These are phyloP conservation scores for Geranium incanum DNA, from an alignment of 441 rosid species.

Conservation along the genomic window DNA sequence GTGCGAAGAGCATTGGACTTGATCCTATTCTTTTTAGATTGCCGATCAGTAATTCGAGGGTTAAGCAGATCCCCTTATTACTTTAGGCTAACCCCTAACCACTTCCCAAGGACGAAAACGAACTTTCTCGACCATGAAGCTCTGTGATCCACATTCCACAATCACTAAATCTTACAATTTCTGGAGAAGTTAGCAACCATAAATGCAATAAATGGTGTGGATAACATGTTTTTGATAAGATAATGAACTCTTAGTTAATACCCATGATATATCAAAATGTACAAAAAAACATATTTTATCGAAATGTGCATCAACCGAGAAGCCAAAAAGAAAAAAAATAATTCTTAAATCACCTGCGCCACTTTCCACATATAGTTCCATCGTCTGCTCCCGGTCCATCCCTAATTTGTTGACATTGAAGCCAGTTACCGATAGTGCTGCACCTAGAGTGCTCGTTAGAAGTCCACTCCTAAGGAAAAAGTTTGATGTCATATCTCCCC, in stretches of 20 bases:
- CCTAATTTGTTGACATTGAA: constrained; percentile 32
- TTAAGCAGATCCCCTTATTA: neutral
- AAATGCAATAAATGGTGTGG: neutral
- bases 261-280: neutral
- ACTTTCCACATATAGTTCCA: constrained; percentile 36
- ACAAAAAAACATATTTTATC: neutral
- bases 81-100: neutral
- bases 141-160: neutral
- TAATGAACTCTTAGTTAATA: neutral
- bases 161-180: neutral
- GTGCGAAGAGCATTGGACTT: neutral
- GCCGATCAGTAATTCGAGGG: neutral
- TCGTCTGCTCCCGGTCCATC: constrained; percentile 17
- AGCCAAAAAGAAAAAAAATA: constrained; percentile 10
- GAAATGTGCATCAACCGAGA: neutral
- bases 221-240: neutral
- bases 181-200: neutral
- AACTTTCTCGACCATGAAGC: neutral
- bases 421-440: constrained; percentile 32
- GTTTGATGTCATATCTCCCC: neutral
- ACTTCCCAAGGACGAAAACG: neutral
- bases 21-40: neutral
- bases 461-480: constrained; percentile 16
- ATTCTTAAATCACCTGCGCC: constrained; percentile 32
- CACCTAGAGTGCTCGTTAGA: constrained; percentile 9